These are phyloP conservation scores for Nicotiana paniculata DNA, from an alignment of 257 asterid species.

Conservation along the genomic window DNA sequence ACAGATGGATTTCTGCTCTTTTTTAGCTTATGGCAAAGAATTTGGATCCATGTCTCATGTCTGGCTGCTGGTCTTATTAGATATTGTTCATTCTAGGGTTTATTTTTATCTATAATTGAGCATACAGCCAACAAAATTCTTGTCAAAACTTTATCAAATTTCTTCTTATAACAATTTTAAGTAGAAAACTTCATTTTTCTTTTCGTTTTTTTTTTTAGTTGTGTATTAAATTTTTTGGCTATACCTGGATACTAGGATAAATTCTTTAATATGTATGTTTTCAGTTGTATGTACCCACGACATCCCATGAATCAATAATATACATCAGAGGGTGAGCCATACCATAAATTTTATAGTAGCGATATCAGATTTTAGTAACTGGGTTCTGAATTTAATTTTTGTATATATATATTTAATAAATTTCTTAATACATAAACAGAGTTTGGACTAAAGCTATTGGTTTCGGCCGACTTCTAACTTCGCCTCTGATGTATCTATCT, in stretches of 20 bases:
- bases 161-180: background rate
- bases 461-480: no score
- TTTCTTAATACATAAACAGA: no score
- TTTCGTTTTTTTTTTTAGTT: no score
- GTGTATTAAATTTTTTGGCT: background rate
- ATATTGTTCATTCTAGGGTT: background rate
- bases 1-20: background rate
- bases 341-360: no score
- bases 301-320: background rate
- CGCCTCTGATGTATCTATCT: no score
- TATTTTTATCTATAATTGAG: background rate
- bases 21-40: background rate
- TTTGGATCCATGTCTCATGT: background rate
- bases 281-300: background rate
- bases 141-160: background rate
- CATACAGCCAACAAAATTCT: background rate
- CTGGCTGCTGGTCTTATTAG: constrained; percentile 1
- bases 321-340: background rate
- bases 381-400: no score
- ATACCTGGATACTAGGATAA: background rate
- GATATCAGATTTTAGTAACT: no score
- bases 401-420: no score
- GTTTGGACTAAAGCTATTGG: no score
- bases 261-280: background rate
- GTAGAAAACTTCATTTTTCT: no score